Evolutionary conservation across 202 grass and related monocot genomes (phyloP).

Genomic region (Alloteropsis angusta): DNA sequence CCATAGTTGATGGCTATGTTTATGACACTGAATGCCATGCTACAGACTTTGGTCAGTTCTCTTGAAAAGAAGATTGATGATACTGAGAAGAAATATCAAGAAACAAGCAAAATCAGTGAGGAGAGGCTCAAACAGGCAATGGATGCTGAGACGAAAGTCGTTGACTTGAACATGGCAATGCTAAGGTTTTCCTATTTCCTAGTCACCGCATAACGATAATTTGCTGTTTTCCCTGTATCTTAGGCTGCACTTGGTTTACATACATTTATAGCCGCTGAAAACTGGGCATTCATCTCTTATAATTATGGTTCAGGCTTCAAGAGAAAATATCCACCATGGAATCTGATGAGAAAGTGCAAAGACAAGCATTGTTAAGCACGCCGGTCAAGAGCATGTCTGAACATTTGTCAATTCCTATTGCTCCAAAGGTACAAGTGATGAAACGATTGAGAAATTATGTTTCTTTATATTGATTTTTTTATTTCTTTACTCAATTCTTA

Average conservation of each 20-base stretch:
- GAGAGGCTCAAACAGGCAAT: conserved; percentile 80
- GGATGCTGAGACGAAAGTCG: conserved; percentile 74
- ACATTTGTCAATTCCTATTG: conserved; percentile 80
- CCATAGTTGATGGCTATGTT: not conserved
- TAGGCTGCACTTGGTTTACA: conserved; percentile 1
- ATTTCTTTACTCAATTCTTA: conserved; percentile 16
- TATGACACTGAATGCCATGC: conserved; percentile 18
- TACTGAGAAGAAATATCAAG: conserved; percentile 87
- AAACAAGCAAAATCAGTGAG: conserved; percentile 89
- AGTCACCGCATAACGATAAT: not conserved
- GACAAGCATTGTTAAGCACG: conserved; percentile 62
- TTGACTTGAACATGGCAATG: conserved; percentile 76
- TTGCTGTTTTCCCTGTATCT: conserved; percentile 2
- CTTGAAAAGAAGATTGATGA: conserved; percentile 94
- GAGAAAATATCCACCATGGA: conserved; percentile 80
- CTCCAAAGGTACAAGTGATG: conserved; percentile 46
- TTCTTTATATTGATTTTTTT: conserved; percentile 3
- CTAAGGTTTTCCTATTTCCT: conserved; percentile 49
- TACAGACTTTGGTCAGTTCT: conserved; percentile 78
- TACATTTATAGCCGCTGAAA: not conserved
- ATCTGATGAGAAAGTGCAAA: conserved; percentile 86
- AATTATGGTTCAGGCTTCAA: conserved; percentile 58
- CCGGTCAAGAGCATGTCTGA: conserved; percentile 87
- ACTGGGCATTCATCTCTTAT: conserved; percentile 3
- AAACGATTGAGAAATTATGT: conserved; percentile 14